Evolutionary conservation across 163 green algal genomes (phyloP).

Genomic region (Chlorella variabilis): DNA sequence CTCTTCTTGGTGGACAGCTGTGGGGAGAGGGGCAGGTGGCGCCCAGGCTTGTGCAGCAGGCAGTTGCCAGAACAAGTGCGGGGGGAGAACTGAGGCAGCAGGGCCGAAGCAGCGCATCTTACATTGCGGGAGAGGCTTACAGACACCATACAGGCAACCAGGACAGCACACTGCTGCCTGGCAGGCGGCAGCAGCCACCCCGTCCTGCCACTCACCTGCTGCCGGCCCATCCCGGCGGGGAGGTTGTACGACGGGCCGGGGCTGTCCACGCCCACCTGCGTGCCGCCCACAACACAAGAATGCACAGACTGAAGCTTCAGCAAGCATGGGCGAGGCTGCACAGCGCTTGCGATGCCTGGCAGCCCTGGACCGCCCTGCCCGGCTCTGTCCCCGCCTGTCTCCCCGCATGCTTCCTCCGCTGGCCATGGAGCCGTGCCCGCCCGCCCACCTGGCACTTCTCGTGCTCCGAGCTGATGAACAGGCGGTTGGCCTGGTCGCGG

Average conservation of each 20-base stretch:
- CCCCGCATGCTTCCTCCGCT: neutral
- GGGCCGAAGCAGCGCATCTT: no score
- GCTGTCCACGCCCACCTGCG: conserved; percentile 32
- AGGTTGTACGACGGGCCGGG: conserved; percentile 50
- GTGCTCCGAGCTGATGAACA: conserved; percentile 53
- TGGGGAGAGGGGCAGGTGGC: neutral
- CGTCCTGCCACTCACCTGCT: conserved; percentile 42
- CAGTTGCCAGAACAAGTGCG: neutral
- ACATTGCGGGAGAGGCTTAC: no score
- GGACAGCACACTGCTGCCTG: no score
- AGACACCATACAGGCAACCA: no score
- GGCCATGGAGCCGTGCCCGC: neutral
- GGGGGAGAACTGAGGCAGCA: no score
- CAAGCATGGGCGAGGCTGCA: neutral
- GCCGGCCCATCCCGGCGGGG: conserved; percentile 45
- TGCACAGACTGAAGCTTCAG: neutral
- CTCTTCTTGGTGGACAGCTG: conserved; percentile 58
- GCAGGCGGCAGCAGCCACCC: no score
- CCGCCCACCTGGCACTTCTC: conserved; percentile 52
- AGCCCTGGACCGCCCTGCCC: no score
- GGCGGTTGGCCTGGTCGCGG: conserved; percentile 45
- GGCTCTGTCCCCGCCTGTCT: neutral
- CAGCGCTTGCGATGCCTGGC: no score
- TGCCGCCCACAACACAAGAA: no score
- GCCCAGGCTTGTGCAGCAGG: neutral